A percentile compares a stretch with the other conserved stretches of the same genome.
Conservation (phyloP, 2,329 filamentous ascomycete genomes). For the Tetracladium maxilliforme region DNA sequence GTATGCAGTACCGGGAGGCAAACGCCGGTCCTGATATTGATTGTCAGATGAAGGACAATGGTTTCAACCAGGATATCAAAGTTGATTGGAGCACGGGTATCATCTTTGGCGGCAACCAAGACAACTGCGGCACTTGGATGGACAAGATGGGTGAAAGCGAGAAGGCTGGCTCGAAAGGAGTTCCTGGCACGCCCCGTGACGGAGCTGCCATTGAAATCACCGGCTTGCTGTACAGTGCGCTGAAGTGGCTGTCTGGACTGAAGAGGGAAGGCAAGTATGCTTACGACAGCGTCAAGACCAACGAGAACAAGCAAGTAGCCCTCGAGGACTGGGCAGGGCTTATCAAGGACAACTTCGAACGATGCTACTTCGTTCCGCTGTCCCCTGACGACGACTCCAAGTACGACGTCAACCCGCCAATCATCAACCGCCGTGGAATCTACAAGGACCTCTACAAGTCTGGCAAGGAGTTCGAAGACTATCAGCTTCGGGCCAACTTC, state of each 20-base stretch:
- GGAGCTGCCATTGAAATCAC: slow-evolving; percentile 92
- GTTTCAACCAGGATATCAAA: slow-evolving; percentile 82
- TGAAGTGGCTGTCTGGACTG: slow-evolving; percentile 64
- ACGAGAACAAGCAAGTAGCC: slow-evolving; percentile 46
- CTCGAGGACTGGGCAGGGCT: slow-evolving; percentile 67
- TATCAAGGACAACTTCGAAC: slow-evolving; percentile 79
- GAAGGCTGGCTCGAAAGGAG: slow-evolving; percentile 77
- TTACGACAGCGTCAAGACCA: slow-evolving; percentile 56
- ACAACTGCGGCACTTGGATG: slow-evolving; percentile 98
- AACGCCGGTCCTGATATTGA: slow-evolving; percentile 85
- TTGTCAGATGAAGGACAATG: slow-evolving; percentile 81
- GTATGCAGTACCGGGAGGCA: slow-evolving; percentile 85
- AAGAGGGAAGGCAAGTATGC: slow-evolving; percentile 55
- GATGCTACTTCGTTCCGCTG: slow-evolving; percentile 74
- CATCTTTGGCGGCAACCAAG: slow-evolving; percentile 85
- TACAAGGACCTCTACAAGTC: slow-evolving; percentile 96
- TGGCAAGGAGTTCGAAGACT: slow-evolving; percentile 93
- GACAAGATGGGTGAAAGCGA: slow-evolving; percentile 99
- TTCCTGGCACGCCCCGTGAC: slow-evolving; percentile 92
- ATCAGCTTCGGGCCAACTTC: slow-evolving; percentile 90
- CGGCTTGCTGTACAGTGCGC: slow-evolving; percentile 78
- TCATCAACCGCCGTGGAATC: slow-evolving; percentile 85
- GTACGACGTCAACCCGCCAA: slow-evolving; percentile 65
- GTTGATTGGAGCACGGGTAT: slow-evolving; percentile 87
- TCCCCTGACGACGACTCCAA: slow-evolving; percentile 53